Base-by-base conservation (phyloP, 2,329 filamentous ascomycete genomes). In the Biscogniauxia marginata region DNA sequence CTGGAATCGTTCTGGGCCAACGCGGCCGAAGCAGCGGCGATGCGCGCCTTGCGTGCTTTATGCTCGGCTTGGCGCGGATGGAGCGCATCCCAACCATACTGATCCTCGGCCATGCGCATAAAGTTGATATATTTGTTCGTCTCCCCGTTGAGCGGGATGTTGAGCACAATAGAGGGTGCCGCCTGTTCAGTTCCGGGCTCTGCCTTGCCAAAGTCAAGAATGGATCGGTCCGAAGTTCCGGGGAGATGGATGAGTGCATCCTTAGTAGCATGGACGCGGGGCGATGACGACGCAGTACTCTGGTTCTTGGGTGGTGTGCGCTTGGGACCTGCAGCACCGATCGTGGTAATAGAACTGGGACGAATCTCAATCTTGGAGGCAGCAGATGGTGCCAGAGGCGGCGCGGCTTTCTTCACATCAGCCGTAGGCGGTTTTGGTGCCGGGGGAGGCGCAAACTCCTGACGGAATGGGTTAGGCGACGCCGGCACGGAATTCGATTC, bases 91-190 rank as follows among this genome's bases (percentile, higher is more conserved):
- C 93, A 96, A 21, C 95, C 95, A 71, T 97, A 98, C 60, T 88
- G 89, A 61, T 96, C 92, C 73, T 96, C 91, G 9, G 96, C 95
- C 74, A 98, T 81, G 46, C 91, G 90, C 67, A 93, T 93, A 63
- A 98, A 97, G 72, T 98, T 98, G 75, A 99, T 86, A 59, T 96
- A 93, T 63, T 93, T 91, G 71, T 96, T 96, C 34, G 85, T 88
- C 65, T 90, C 86, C 44, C 91, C 90, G 4, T 88, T 84, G 43
- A 99, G 81, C 0, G 90, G 86, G 55, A 99, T 87, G 54, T 89
- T 87, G 18, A 99, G 82, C 52, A 96, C 84, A 60, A 99, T 96
- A 4, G 86, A 96, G 44, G 86, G 92, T 2, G 83, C 84, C 55
- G 78, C 73, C 2, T 77, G 72, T 62, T 88, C 85, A 49, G 85